Evolutionary conservation across 2,329 filamentous ascomycete species (phyloP).

Genomic region (Dryadomyces quercivorus): DNA sequence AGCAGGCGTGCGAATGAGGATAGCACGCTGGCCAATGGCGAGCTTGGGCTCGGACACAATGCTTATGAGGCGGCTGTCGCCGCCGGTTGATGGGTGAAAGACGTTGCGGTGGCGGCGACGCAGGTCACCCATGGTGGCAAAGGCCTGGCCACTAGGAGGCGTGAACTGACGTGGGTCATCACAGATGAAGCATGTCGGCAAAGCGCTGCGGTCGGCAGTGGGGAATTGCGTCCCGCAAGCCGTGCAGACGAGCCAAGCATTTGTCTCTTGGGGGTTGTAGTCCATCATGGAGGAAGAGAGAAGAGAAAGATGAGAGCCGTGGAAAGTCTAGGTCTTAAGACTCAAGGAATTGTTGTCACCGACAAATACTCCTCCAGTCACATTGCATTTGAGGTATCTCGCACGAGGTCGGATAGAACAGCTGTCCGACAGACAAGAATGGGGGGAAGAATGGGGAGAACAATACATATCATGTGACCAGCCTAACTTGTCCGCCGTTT

Average conservation of each 20-base stretch:
- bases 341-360: too few species aligned
- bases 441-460: too few species aligned
- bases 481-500: too few species aligned
- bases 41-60: constrained; percentile 44
- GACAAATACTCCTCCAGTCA: too few species aligned
- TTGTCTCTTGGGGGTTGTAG: constrained; percentile 9
- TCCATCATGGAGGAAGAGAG: neutral
- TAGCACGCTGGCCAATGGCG: constrained; percentile 63
- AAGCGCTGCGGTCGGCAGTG: constrained; percentile 29
- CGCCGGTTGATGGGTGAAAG: constrained; percentile 30
- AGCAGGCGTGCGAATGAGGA: constrained; percentile 50
- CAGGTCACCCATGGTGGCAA: constrained; percentile 45
- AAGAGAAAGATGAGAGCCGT: neutral
- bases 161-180: constrained; percentile 64
- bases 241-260: constrained; percentile 42
- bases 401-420: too few species aligned
- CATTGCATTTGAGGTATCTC: too few species aligned
- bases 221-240: constrained; percentile 63
- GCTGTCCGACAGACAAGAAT: too few species aligned
- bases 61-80: constrained; percentile 31
- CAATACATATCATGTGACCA: too few species aligned
- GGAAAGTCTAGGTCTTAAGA: too few species aligned
- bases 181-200: constrained; percentile 55
- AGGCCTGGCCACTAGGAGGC: constrained; percentile 49
- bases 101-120: constrained; percentile 36